Evolutionary conservation across 495 filamentous ascomycete species (phyloP), one percentile per base, ranked within the genome.

Genomic region (Cladorrhinum samala): DNA sequence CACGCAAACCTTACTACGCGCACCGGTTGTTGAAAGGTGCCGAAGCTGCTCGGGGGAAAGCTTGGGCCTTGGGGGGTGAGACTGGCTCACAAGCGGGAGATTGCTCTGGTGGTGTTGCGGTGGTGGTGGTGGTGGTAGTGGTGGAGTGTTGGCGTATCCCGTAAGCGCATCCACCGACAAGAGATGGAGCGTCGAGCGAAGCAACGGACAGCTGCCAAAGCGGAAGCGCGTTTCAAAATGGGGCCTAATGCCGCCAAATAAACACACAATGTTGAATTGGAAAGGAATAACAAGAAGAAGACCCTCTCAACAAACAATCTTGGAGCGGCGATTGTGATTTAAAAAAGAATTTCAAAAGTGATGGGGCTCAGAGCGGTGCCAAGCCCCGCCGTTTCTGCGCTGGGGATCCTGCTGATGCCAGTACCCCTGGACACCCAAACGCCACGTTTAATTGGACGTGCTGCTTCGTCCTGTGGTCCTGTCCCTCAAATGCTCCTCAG

Each of bases 301-400:
- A 42, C 14, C 9, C 23, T 43, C 23, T 9, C 42, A 38, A 39
- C 21, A 43, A 51, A 51, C 40, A 24, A 18, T 5, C 17, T 37
- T 38, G 44, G 44, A 48, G 56, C 52, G 56, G 56, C 55, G 56
- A 55, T 58, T 43, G 44, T 43, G 48, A 30, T 52, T 57, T 50
- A 51, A 55, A 59, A 59, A 59, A 59, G 44, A 55, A 59, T 55
- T 55, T 59, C 56, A 17, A 50, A 44, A 33, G 27, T 20, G 45
- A 53, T 49, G 44, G 50, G 40, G 36, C 20, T 5, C 16, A 23
- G 14, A 20, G 24, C 6, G 36, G 3, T 43, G 20, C 49, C 55
- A 57, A 47, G 45, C 24, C 45, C 39, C 30, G 23, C 50, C 55
- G 46, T 57, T 49, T 47, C 24, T 20, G 23, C 45, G 8, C 24